Evolutionary conservation across 345 rosid genomes (phyloP).

Genomic region (Camelina neglecta): DNA sequence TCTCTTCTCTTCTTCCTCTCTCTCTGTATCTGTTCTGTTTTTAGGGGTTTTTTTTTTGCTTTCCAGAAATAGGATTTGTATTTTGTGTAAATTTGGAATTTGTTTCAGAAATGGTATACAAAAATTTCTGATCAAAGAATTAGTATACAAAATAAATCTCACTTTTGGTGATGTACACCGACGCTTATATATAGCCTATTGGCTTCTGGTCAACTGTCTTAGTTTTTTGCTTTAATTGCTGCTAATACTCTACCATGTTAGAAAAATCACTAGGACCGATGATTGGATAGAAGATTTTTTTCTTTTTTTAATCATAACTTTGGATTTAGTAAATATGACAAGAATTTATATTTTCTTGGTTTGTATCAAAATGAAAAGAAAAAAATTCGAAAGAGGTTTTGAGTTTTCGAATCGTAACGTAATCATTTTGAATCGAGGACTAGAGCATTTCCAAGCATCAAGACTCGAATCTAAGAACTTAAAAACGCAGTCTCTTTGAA

Average conservation of each 20-base stretch:
- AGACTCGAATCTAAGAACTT: neutral
- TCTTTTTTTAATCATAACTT: too few species aligned
- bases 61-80: constrained; percentile 31
- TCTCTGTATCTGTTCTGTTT: constrained; percentile 31
- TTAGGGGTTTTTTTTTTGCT: constrained; percentile 14
- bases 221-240: neutral
- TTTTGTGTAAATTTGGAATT: constrained; percentile 28
- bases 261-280: neutral
- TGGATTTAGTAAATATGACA: too few species aligned
- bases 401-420: neutral
- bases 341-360: too few species aligned
- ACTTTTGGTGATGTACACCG: neutral
- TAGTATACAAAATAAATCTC: neutral
- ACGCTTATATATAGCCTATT: neutral
- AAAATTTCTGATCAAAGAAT: neutral
- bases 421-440: too few species aligned
- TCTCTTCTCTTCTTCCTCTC: constrained; percentile 5
- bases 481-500: neutral
- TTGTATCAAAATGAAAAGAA: too few species aligned
- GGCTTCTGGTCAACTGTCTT: neutral
- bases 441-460: neutral
- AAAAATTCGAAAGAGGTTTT: neutral
- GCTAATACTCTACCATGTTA: neutral
- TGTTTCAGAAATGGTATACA: constrained; percentile 1
- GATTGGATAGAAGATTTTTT: too few species aligned